phyloP scores from a whole-genome alignment of 495 filamentous ascomycete species.

The Terfezia boudieri region DNA sequence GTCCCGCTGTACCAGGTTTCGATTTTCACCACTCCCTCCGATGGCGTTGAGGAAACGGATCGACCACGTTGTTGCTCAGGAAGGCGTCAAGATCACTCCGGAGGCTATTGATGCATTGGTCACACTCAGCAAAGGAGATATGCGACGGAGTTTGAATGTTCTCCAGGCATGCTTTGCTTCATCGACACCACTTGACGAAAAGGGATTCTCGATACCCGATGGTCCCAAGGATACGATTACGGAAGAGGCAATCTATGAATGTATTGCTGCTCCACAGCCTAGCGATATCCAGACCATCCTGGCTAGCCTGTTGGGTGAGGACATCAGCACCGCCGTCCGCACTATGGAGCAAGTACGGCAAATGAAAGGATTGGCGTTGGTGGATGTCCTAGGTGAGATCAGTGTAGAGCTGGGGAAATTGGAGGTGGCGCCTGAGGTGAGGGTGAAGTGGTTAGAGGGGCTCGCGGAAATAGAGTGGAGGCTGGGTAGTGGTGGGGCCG shows the following conservation, averaged over 20 bases:
- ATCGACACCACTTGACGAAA: conserved; percentile 49
- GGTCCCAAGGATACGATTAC: conserved; percentile 63
- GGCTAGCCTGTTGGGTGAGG: conserved; percentile 57
- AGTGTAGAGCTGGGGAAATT: conserved; percentile 59
- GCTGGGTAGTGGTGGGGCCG: conserved; percentile 71
- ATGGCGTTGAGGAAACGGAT: conserved; percentile 60
- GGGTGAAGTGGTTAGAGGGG: conserved; percentile 78
- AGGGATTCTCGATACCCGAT: conserved; percentile 34
- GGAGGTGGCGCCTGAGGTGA: conserved; percentile 68
- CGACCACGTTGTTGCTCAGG: conserved; percentile 73
- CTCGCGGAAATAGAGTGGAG: conserved; percentile 83
- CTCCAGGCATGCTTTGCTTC: conserved; percentile 81
- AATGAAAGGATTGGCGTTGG: conserved; percentile 71
- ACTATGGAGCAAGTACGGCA: conserved; percentile 72
- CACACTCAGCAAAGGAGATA: conserved; percentile 76
- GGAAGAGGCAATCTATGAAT: conserved; percentile 82
- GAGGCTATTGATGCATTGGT: conserved; percentile 67
- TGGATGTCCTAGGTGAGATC: conserved; percentile 73
- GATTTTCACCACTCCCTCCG: conserved; percentile 85
- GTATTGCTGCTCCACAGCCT: conserved; percentile 87
- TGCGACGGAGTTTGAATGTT: conserved; percentile 86
- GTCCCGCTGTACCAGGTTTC: conserved; percentile 81
- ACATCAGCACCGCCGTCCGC: conserved; percentile 66
- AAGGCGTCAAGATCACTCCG: conserved; percentile 57
- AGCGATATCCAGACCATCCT: conserved; percentile 68